phyloP scores from a whole-genome alignment of 345 rosid species.

The Acer campestre region DNA sequence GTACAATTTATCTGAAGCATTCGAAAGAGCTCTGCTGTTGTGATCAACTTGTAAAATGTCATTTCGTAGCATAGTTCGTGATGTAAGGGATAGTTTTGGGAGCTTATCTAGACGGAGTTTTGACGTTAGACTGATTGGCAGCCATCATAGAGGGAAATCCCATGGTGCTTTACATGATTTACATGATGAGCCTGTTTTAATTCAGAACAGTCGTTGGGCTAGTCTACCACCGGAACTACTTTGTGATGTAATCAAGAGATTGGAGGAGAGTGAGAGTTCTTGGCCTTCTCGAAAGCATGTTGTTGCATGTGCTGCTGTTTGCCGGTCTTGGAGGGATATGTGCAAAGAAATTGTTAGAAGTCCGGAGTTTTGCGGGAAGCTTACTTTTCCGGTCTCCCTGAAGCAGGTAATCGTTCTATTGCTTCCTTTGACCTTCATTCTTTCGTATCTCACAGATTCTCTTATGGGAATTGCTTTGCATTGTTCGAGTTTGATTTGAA shows the following conservation, averaged over 20 bases:
- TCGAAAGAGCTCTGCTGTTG: constrained; percentile 1
- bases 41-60: constrained; percentile 44
- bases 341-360: constrained; percentile 63
- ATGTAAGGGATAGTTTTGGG: constrained; percentile 67
- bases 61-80: constrained; percentile 68
- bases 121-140: constrained; percentile 50
- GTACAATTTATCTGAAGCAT: constrained; percentile 8
- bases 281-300: constrained; percentile 69
- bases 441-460: neutral
- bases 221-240: constrained; percentile 69
- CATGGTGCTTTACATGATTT: constrained; percentile 43
- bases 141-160: constrained; percentile 63
- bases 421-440: neutral
- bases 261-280: constrained; percentile 66
- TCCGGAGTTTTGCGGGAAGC: constrained; percentile 70
- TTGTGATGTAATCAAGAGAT: constrained; percentile 58
- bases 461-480: neutral
- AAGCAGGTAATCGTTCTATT: constrained; percentile 51
- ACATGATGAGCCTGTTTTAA: constrained; percentile 44
- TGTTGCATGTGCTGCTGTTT: constrained; percentile 70
- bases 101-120: constrained; percentile 71
- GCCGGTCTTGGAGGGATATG: constrained; percentile 67
- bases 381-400: constrained; percentile 65
- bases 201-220: constrained; percentile 67
- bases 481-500: neutral